Evolutionary conservation across 805 yeast species (phyloP), one percentile per base, ranked within the genome.

Genomic region (Kluyveromyces lactis): DNA sequence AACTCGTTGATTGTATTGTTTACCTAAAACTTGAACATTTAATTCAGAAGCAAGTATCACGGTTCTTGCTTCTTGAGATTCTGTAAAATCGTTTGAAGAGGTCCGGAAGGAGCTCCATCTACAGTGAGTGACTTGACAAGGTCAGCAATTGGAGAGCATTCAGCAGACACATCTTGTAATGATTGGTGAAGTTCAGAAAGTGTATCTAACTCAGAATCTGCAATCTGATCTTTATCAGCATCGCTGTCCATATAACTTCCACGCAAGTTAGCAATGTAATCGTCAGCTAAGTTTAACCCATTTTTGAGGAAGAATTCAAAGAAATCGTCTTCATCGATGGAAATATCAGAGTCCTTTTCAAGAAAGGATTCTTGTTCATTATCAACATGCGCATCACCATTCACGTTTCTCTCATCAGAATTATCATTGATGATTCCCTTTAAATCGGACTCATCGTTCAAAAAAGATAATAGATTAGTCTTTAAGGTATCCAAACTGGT

Each of bases 291-390:
- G 17, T 74, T 66, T 18, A 79, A 48, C 0, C 78, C 84, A 23
- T 77, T 72, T 40, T 68, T 67, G 10, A 75, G 60, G 51, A 77
- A 76, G 48, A 67, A 79, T 51, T 80, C 86, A 48, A 79, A 75
- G 51, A 80, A 80, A 49, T 80, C 86, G 51, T 79, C 86, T 47
- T 78, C 84, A 49, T 75, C 77, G 7, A 79, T 73, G 39, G 37
- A 26, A 4, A 17, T 30, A 13, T 34, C 37, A 4, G 37, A 34
- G n/a, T 21, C 24, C 8, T 9, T 21, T 21, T 21, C 24, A 21
- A 9, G 6, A 9, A 21, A 6, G 9, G 24, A 9, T 21, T 21
- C 24, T 6, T 6, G 24, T 21, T 21, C 9, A 6, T 9, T 21
- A 6, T 9, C 24, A 21, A 9, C 6, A 6, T 21, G 8, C 6